Base-by-base conservation (phyloP, 495 filamentous ascomycete genomes). In the Aspergillus coremiiformis region DNA sequence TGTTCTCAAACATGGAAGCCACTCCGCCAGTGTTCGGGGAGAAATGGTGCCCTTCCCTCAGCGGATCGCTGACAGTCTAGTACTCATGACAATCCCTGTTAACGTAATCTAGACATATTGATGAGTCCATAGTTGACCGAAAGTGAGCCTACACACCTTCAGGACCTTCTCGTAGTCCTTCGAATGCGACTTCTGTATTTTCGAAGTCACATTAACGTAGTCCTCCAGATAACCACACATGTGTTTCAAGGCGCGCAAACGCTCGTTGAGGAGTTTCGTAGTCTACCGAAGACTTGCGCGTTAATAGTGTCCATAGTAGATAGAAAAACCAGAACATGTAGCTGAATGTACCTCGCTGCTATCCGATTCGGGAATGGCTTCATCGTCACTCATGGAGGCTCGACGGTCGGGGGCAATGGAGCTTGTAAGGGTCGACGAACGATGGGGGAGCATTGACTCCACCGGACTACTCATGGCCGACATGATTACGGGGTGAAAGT, bases 141-240 rank as follows among this genome's bases (percentile, higher is more conserved):
- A 39, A 32, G 12, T 21, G 21, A 30, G n/a, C 21, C 8, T 19
- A 51, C 69, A 22, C 46, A 89, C 87, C 82, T 96, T 97, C 57
- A 96, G 68, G 22, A 95, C 83, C 69, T 86, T 92, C 77, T 96
- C 90, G 60, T 95, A 93, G 64, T 97, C 93, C 75, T 96, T 97
- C 24, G 88, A 83, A 54, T 95, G 83, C 12, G 80, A 78, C 67
- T 83, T 88, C 56, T 95, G 81, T 33, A 87, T 71, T 74, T 90
- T 96, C 64, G 95, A 89, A 20, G 86, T 88, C 10, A 84, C 81
- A 33, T 71, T 67, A 54, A 98, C 78, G 64, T 96, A 98, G 45
- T 91, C 87, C 67, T 96, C 90, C 23, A 98, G 71, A 65, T 96
- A 91, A 47, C 73, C 86, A 48, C 89, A 86, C 54, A 89, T 88